Base-by-base conservation (phyloP, 768 basidiomycete species). In the Ramaria rubella region DNA sequence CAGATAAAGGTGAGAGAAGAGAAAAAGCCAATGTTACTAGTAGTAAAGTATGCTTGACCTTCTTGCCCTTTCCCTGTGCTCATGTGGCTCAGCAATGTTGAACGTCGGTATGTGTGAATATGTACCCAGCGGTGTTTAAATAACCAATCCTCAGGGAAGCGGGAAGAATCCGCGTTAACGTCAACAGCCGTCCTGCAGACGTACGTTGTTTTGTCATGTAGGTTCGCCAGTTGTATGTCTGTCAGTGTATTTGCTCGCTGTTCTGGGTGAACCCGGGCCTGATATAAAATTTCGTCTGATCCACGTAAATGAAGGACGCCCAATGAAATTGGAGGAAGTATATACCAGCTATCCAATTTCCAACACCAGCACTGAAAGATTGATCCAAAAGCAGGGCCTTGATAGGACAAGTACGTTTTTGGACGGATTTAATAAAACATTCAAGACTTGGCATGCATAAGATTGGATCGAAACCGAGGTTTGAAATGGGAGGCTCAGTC, bases 341-440 rank as follows among this genome's bases (percentile, higher is more conserved):
- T 64, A 42, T 61, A 81, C 86, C 86, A 62, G 88, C 87, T 19
- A 90, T 80, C 84, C 87, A 90, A 65, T 90, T 91, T 3, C 89
- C 86, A 9, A 91, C 80, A 1, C 89, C 89, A 11, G 87, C 87
- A 59, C 80, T 86, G 71, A 90, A 90, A 0, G 83, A 80, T 66
- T 90, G 87, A 67, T 90, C 83, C 40, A 90, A 75, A 14, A 90
- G 73, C n/a, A 91, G 73, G 1, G 84, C 82, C 63, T 90, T 90
- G 55, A 87, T 76, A 3, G 87, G 82, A 55, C 83, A 84, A 4
- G 76, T 70, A 53, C 85, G 77, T 61, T 78, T 85, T 23, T 67
- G 65, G 27, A 87, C 73, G 17, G 73, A 60, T 0, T 64, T 53
- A 45, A 69, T 67, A 66, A 87, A 88, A 31, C 78, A 73, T 6